A percentile compares a stretch with the other conserved stretches of the same genome.
Evolutionary conservation across 1,139 yeast genomes (phyloP).

Genomic region (Pichia sp.): DNA sequence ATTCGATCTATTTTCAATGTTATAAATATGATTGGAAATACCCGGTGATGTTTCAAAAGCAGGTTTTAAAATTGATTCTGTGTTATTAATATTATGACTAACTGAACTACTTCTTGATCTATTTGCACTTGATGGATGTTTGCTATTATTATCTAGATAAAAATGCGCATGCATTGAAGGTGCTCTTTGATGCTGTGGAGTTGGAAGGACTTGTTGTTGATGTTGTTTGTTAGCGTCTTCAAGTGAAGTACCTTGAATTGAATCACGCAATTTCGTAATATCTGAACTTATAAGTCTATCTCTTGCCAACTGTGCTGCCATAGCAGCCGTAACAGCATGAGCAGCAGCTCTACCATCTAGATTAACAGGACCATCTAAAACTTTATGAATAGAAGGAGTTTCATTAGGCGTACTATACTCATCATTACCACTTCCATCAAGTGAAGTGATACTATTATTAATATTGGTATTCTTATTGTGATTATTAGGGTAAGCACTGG

Average conservation of each 20-base stretch:
- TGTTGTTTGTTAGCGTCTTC: not conserved
- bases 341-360: constrained; percentile 28
- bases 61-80: constrained; percentile 24
- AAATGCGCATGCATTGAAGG: constrained; percentile 79
- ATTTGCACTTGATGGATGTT: constrained; percentile 37
- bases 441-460: not conserved
- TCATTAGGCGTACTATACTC: not conserved
- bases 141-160: constrained; percentile 62
- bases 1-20: constrained; percentile 4
- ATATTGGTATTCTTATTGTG: not conserved
- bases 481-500: not conserved
- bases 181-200: constrained; percentile 40
- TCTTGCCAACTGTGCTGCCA: constrained; percentile 31
- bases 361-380: constrained; percentile 2
- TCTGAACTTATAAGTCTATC: constrained; percentile 17
- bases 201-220: constrained; percentile 1
- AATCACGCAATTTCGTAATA: constrained; percentile 3
- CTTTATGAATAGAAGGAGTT: constrained; percentile 5
- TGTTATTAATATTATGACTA: constrained; percentile 16
- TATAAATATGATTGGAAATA: not conserved
- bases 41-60: constrained; percentile 16
- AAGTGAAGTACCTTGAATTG: not conserved
- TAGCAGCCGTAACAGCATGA: constrained; percentile 32
- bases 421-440: not conserved
- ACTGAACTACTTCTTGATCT: constrained; percentile 35